Percentiles rank a stretch among this genome's conserved stretches.
Conservation (phyloP, 148 eudicot genomes). For the Camellia lanceoleosa region DNA sequence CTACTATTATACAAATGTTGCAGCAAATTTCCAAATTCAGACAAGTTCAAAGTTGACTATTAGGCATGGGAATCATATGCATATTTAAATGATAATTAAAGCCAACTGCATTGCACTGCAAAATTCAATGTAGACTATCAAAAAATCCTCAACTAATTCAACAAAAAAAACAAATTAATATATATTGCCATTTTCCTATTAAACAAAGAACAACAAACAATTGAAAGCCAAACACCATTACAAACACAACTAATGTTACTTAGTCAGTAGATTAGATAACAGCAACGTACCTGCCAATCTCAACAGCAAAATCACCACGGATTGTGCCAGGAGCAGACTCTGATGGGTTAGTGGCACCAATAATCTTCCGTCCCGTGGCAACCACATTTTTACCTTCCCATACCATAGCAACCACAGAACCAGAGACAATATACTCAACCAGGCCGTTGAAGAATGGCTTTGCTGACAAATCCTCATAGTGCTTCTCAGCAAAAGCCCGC, state of each 20-base stretch:
- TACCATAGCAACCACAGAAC: slow-evolving; percentile 81
- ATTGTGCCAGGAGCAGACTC: slow-evolving; percentile 69
- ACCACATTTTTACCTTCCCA: slow-evolving; percentile 82
- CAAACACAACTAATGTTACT: background rate
- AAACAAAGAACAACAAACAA: background rate
- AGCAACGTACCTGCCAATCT: slow-evolving; percentile 48
- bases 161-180: background rate
- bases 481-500: slow-evolving; percentile 34
- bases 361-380: slow-evolving; percentile 59
- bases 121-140: background rate
- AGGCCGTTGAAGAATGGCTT: slow-evolving; percentile 66
- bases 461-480: slow-evolving; percentile 60
- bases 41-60: too few relatives aligned
- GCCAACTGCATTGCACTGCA: background rate
- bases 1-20: too few relatives aligned
- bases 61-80: background rate
- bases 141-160: background rate
- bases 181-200: too few relatives aligned
- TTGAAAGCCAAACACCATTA: background rate
- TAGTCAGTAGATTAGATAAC: background rate
- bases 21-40: background rate
- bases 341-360: slow-evolving; percentile 68
- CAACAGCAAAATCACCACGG: slow-evolving; percentile 63
- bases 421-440: slow-evolving; percentile 69
- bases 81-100: too few relatives aligned